These are phyloP conservation scores for Xylariales sp. DNA, from an alignment of 2,329 filamentous ascomycete genomes.

Conservation along the genomic window DNA sequence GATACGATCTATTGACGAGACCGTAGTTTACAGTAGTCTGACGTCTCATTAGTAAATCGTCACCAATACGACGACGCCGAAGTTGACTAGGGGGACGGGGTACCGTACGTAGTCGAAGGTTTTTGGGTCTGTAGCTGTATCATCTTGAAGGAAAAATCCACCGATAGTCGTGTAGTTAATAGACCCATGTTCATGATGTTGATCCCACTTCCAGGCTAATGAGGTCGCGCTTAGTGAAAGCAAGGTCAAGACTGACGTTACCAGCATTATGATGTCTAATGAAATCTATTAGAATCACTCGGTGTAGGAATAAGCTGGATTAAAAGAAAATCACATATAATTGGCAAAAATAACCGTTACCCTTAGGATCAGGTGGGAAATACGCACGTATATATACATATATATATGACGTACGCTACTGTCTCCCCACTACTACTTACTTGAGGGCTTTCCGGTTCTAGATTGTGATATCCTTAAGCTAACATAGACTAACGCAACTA, in stretches of 20 bases:
- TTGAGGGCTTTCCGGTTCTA: neutral
- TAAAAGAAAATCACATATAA: neutral
- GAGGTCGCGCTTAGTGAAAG: conserved; percentile 40
- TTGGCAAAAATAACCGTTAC: neutral
- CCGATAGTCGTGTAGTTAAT: conserved; percentile 70
- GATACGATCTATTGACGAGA: conserved; percentile 71
- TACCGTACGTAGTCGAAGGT: conserved; percentile 72
- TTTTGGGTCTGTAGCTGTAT: conserved; percentile 63
- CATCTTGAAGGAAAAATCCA: conserved; percentile 74
- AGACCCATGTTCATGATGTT: conserved; percentile 44
- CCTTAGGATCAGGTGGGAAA: neutral
- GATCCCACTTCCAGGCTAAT: conserved; percentile 41
- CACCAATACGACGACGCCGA: neutral
- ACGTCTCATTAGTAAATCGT: conserved; percentile 26
- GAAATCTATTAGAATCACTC: neutral
- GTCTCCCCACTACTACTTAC: neutral
- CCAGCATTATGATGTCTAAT: conserved; percentile 35
- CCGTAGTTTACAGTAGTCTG: conserved; percentile 73
- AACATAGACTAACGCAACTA: neutral
- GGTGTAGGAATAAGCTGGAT: neutral
- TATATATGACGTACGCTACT: neutral
- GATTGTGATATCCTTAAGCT: neutral
- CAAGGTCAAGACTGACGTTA: conserved; percentile 32
- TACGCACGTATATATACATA: neutral
- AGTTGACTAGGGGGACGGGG: neutral